Conservation (phyloP, 495 filamentous ascomycete species). For the Aspergillus cristatus region DNA sequence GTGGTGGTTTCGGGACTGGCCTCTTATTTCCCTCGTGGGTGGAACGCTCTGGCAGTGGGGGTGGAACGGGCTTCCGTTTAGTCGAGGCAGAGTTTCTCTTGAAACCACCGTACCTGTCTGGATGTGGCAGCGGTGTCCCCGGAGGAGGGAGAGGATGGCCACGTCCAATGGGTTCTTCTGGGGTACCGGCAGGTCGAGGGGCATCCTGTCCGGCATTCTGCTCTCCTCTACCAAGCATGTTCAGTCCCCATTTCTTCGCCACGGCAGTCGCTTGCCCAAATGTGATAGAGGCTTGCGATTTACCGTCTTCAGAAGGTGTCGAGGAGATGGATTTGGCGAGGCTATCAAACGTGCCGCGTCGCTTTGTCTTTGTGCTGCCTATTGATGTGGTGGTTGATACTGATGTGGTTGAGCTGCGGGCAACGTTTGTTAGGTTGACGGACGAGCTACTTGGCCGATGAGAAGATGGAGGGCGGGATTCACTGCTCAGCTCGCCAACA, state of each 20-base stretch:
- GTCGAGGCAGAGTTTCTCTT: slow-evolving; percentile 46
- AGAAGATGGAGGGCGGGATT: slow-evolving; percentile 17
- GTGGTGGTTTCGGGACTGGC: slow-evolving; percentile 18
- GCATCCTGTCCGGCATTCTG: slow-evolving; percentile 18
- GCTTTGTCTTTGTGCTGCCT: slow-evolving; percentile 22
- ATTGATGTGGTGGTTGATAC: slow-evolving; percentile 14
- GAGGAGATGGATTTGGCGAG: slow-evolving; percentile 26
- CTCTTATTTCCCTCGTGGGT: slow-evolving; percentile 15
- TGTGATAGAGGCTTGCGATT: slow-evolving; percentile 37
- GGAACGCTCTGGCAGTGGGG: slow-evolving; percentile 23
- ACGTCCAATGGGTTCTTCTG: slow-evolving; percentile 61
- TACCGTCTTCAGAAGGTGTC: slow-evolving; percentile 21
- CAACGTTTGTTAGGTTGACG: slow-evolving; percentile 21
- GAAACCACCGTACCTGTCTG: slow-evolving; percentile 53
- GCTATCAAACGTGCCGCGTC: slow-evolving; percentile 34
- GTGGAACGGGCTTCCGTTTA: slow-evolving; percentile 50
- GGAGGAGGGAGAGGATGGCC: slow-evolving; percentile 46
- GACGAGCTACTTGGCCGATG: slow-evolving; percentile 17
- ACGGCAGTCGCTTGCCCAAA: slow-evolving; percentile 65
- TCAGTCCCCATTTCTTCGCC: slow-evolving; percentile 78
- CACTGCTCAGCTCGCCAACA: slow-evolving; percentile 8
- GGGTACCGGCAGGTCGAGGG: slow-evolving; percentile 40
- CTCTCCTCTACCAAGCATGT: slow-evolving; percentile 54
- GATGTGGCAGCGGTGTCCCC: slow-evolving; percentile 62
- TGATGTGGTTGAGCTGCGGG: slow-evolving; percentile 23